A percentile compares a stretch with the other conserved stretches of the same genome.
Evolutionary conservation across 1,284 basidiomycete genomes (phyloP).

Genomic region (Fistulinella staudtii): DNA sequence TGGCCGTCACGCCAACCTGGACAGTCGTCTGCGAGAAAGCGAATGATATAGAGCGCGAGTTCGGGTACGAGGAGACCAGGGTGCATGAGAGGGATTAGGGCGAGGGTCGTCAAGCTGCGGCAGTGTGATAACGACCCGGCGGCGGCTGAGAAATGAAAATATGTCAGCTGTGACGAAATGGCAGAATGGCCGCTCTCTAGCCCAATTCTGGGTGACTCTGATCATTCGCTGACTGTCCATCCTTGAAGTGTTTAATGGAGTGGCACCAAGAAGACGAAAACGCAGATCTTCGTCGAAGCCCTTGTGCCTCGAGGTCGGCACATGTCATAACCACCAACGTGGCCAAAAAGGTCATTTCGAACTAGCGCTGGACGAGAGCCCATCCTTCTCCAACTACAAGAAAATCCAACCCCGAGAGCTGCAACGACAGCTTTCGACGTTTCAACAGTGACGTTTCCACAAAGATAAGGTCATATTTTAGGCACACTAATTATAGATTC

Average conservation of each 20-base stretch:
- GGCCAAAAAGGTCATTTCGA: neutral
- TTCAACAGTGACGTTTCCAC: no score
- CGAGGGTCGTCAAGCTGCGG: neutral
- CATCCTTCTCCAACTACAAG: neutral
- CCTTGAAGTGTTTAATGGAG: no score
- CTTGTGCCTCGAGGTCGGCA: no score
- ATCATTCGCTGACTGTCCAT: no score
- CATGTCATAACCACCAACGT: conserved; percentile 1
- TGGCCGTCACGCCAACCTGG: conserved; percentile 15
- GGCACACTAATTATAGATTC: no score
- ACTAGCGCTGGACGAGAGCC: neutral
- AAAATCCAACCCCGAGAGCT: neutral
- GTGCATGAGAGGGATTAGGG: conserved; percentile 20
- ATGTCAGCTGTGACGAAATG: neutral
- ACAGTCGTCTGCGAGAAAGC: conserved; percentile 24
- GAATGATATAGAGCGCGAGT: conserved; percentile 24
- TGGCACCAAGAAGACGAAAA: neutral
- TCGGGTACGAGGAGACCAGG: conserved; percentile 26
- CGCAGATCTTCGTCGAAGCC: neutral
- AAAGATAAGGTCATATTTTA: no score
- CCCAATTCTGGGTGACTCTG: no score
- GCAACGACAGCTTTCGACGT: neutral
- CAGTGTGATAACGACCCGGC: neutral
- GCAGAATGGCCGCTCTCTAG: no score
- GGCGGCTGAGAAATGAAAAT: neutral